Percentiles rank a stretch among this genome's conserved stretches.
phyloP scores from a whole-genome alignment of 1,139 yeast species.

The Suhomyces wounanorum region DNA sequence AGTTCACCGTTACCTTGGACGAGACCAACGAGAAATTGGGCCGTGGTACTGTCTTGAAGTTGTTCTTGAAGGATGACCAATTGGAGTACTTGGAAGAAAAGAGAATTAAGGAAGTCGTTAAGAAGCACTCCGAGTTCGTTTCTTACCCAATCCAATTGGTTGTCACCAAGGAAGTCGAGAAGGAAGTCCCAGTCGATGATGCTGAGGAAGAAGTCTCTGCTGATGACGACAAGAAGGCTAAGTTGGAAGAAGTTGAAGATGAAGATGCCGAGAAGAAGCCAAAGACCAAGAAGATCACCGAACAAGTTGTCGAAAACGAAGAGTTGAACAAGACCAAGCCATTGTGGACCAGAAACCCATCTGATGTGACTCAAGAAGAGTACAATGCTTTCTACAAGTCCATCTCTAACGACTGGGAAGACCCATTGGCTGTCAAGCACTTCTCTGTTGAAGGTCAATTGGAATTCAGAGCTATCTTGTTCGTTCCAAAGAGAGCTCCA shows the following conservation, averaged over 20 bases:
- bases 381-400: constrained; percentile 99
- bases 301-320: constrained; percentile 85
- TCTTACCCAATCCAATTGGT: constrained; percentile 98
- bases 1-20: constrained; percentile 94
- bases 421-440: constrained; percentile 99
- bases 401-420: constrained; percentile 99
- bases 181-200: constrained; percentile 79
- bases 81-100: constrained; percentile 98
- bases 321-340: constrained; percentile 99
- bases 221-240: constrained; percentile 58
- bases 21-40: constrained; percentile 80
- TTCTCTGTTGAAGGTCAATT: constrained; percentile 99
- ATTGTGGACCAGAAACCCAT: constrained; percentile 98
- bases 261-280: constrained; percentile 70
- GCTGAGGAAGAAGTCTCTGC: constrained; percentile 51
- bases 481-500: constrained; percentile 99
- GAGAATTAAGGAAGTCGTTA: constrained; percentile 98
- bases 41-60: constrained; percentile 95
- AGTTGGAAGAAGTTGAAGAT: constrained; percentile 71
- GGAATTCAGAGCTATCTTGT: constrained; percentile 97
- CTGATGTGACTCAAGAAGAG: constrained; percentile 97
- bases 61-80: constrained; percentile 98
- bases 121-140: constrained; percentile 99
- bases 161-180: constrained; percentile 98
- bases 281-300: constrained; percentile 78